Percentiles rank a stretch among this genome's conserved stretches.
phyloP scores from a whole-genome alignment of 768 basidiomycete genomes.

The Inosperma sp. region DNA sequence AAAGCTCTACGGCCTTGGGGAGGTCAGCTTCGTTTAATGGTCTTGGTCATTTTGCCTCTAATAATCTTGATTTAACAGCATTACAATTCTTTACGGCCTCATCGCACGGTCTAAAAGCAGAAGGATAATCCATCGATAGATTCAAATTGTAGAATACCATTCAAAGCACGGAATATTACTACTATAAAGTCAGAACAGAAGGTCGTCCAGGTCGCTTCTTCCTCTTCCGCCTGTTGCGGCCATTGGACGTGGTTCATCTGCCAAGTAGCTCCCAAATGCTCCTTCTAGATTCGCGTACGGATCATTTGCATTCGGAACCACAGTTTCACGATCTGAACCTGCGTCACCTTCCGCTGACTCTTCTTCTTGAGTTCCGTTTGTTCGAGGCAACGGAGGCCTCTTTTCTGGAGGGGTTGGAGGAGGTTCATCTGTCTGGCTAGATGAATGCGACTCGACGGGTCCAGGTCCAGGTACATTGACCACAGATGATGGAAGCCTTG shows the following conservation, averaged over 20 bases:
- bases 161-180: constrained; percentile 36
- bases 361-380: constrained; percentile 20
- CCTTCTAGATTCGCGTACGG: constrained; percentile 81
- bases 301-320: constrained; percentile 38
- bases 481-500: constrained; percentile 41
- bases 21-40: constrained; percentile 58
- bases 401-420: constrained; percentile 28
- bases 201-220: constrained; percentile 54
- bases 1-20: constrained; percentile 91
- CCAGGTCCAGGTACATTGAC: constrained; percentile 62
- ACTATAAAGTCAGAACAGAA: constrained; percentile 69
- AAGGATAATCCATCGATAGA: not conserved
- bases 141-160: constrained; percentile 12
- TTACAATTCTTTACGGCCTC: constrained; percentile 78
- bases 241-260: constrained; percentile 70
- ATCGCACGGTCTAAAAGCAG: constrained; percentile 9
- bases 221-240: constrained; percentile 36
- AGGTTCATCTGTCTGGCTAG: constrained; percentile 28
- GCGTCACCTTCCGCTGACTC: constrained; percentile 17
- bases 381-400: constrained; percentile 19
- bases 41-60: constrained; percentile 5
- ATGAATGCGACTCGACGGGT: constrained; percentile 44
- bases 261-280: constrained; percentile 69
- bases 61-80: constrained; percentile 46
- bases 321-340: constrained; percentile 30